phyloP scores from a whole-genome alignment of 2,329 filamentous ascomycete genomes.

The Penicillium sp. region DNA sequence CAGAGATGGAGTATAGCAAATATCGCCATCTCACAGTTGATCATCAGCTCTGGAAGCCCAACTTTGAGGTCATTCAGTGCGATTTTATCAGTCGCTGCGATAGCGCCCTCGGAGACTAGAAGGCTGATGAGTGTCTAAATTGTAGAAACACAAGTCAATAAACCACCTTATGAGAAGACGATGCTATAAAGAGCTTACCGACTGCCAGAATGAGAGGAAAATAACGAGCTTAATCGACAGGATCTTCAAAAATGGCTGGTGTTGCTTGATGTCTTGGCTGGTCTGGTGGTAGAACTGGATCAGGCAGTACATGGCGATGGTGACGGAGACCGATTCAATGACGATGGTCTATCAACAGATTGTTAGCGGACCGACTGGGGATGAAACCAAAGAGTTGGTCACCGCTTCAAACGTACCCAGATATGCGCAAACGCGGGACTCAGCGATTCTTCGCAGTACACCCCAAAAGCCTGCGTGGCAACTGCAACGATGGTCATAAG shows the following conservation, averaged over 20 bases:
- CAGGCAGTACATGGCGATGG: conserved; percentile 83
- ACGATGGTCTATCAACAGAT: conserved; percentile 53
- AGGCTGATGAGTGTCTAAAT: conserved; percentile 57
- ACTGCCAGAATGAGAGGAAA: conserved; percentile 88
- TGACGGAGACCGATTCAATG: conserved; percentile 69
- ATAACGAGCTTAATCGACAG: conserved; percentile 86
- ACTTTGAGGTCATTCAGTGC: conserved; percentile 75
- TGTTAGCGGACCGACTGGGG: background rate
- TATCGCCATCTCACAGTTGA: conserved; percentile 81
- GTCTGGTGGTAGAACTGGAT: conserved; percentile 85
- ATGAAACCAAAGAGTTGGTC: background rate
- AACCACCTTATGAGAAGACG: background rate
- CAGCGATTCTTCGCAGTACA: conserved; percentile 76
- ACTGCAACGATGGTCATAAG: conserved; percentile 77
- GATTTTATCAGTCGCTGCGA: conserved; percentile 62
- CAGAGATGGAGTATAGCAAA: conserved; percentile 77
- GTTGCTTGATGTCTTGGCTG: conserved; percentile 63
- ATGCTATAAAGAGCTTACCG: conserved; percentile 35
- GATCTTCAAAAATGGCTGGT: conserved; percentile 76
- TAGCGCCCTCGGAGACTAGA: conserved; percentile 59
- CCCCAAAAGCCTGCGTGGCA: conserved; percentile 63
- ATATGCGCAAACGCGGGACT: conserved; percentile 77
- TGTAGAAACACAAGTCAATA: conserved; percentile 3
- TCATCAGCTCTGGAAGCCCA: conserved; percentile 72
- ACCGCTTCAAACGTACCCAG: conserved; percentile 57